These are phyloP conservation scores for Penicillium alfredii DNA, from an alignment of 495 filamentous ascomycete genomes.

Conservation along the genomic window DNA sequence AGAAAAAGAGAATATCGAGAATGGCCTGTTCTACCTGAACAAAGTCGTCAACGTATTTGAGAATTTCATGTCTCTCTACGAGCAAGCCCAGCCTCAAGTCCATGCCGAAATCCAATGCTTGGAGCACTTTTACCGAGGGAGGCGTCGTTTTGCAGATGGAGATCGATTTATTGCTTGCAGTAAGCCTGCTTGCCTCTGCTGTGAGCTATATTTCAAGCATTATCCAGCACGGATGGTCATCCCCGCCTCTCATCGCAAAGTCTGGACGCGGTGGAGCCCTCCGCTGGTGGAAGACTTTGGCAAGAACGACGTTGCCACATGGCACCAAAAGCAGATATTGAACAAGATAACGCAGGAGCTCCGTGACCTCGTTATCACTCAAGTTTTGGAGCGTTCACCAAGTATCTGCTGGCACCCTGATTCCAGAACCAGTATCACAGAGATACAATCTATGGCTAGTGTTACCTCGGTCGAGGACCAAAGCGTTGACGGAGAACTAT, in stretches of 20 bases:
- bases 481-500: too few relatives aligned
- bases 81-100: conserved; percentile 11
- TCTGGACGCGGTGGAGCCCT: conserved; percentile 21
- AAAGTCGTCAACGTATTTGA: neutral
- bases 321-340: conserved; percentile 13
- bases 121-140: conserved; percentile 17
- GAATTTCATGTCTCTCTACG: conserved; percentile 7
- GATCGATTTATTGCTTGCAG: conserved; percentile 25
- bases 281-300: conserved; percentile 7
- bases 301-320: conserved; percentile 6
- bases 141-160: conserved; percentile 12
- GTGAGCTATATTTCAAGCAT: conserved; percentile 21
- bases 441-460: neutral
- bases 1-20: conserved; percentile 4
- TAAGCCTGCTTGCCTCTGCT: conserved; percentile 26
- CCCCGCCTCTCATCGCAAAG: conserved; percentile 16
- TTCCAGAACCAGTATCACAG: conserved; percentile 7
- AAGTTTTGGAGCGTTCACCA: conserved; percentile 13
- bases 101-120: conserved; percentile 20
- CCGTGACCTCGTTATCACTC: conserved; percentile 8
- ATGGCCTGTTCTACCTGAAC: conserved; percentile 6
- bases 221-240: conserved; percentile 20
- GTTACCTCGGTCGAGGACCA: neutral
- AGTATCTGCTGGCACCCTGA: conserved; percentile 18
- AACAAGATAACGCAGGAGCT: conserved; percentile 18